phyloP scores from a whole-genome alignment of 2,329 filamentous ascomycete genomes.

The Myriosclerotinia scirpicola region DNA sequence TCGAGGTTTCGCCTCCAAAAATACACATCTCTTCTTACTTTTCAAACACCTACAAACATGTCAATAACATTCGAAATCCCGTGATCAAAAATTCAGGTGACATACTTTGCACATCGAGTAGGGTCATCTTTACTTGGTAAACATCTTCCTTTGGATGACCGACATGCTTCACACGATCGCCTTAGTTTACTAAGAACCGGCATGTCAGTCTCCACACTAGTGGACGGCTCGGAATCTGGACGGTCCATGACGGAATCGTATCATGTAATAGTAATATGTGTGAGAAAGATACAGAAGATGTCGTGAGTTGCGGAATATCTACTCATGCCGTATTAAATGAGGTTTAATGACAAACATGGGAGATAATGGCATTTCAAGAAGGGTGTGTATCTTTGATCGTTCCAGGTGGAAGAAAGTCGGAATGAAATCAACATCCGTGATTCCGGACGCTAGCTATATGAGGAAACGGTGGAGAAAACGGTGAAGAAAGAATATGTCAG shows the following conservation, averaged over 20 bases:
- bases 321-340: neutral
- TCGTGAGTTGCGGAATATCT: constrained; percentile 2
- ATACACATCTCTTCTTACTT: constrained; percentile 42
- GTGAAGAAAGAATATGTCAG: neutral
- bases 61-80: constrained; percentile 39
- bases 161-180: constrained; percentile 53
- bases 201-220: neutral
- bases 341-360: constrained; percentile 1
- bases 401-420: constrained; percentile 10
- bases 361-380: neutral
- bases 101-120: constrained; percentile 54
- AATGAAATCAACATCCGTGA: constrained; percentile 13
- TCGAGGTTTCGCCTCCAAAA: constrained; percentile 50
- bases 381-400: neutral
- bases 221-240: neutral
- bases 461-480: neutral
- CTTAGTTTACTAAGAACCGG: constrained; percentile 23
- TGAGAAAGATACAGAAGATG: neutral
- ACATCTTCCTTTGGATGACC: constrained; percentile 55
- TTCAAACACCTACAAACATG: constrained; percentile 25
- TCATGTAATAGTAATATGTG: too few relatives aligned
- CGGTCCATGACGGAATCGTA: too few relatives aligned
- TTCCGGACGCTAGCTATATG: constrained; percentile 7
- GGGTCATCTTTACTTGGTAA: constrained; percentile 47
- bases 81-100: constrained; percentile 46